Conservation (phyloP, 345 rosid genomes). For the Arabis alpina region DNA sequence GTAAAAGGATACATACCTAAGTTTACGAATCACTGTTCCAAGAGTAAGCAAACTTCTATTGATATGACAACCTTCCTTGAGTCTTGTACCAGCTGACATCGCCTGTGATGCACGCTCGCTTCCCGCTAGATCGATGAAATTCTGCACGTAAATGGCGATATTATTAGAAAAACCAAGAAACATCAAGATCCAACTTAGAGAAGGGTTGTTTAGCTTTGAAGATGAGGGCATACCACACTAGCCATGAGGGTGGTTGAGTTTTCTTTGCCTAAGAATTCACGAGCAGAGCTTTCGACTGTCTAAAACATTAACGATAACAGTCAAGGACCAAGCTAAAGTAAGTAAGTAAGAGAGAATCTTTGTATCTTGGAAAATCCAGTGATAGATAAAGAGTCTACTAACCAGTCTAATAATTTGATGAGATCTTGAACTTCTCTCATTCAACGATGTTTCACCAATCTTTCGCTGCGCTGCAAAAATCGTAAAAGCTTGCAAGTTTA, state of each 20-base stretch:
- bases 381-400: conserved; percentile 9
- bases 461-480: conserved; percentile 75
- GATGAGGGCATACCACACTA: conserved; percentile 72
- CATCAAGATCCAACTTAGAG: neutral
- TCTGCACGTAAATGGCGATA: conserved; percentile 51
- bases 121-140: conserved; percentile 94
- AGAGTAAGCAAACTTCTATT: conserved; percentile 92
- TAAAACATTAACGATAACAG: conserved; percentile 37
- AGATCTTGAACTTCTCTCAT: conserved; percentile 95
- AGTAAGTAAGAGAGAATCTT: conserved; percentile 11
- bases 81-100: conserved; percentile 81
- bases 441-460: conserved; percentile 86
- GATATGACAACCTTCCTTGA: conserved; percentile 98
- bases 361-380: conserved; percentile 18
- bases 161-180: neutral
- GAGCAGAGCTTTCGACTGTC: conserved; percentile 98
- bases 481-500: neutral
- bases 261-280: conserved; percentile 92
- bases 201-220: neutral
- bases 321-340: conserved; percentile 1
- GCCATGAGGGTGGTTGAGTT: conserved; percentile 89
- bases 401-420: conserved; percentile 98
- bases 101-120: conserved; percentile 98
- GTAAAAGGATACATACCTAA: conserved; percentile 58
- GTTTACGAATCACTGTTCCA: conserved; percentile 95